These are phyloP conservation scores for Ustilago hordei DNA, from an alignment of 1,284 basidiomycete species.

Conservation along the genomic window DNA sequence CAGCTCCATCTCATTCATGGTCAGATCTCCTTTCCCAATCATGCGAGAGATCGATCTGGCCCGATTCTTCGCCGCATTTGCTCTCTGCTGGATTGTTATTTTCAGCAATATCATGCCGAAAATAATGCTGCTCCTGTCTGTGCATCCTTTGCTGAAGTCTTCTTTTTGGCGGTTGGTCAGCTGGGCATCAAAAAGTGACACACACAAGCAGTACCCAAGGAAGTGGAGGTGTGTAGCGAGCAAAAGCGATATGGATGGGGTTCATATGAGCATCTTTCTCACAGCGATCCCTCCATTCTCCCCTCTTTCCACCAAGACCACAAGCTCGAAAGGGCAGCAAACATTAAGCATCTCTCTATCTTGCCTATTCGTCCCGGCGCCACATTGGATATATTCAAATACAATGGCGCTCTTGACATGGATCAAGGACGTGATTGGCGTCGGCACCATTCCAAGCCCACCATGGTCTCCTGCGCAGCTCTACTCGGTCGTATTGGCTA, in stretches of 20 bases:
- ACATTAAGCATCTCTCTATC: neutral
- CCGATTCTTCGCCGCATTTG: too few species aligned
- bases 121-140: neutral
- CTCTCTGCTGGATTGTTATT: too few species aligned
- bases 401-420: slow-evolving; percentile 38
- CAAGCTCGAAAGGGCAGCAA: slow-evolving; percentile 2
- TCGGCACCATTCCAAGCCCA: slow-evolving; percentile 36
- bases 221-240: slow-evolving; percentile 3
- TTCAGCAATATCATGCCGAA: neutral
- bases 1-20: too few species aligned
- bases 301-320: neutral
- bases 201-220: neutral
- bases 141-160: neutral
- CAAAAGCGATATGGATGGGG: slow-evolving; percentile 8
- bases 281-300: neutral
- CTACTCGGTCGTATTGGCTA: slow-evolving; percentile 58
- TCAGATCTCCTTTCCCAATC: too few species aligned
- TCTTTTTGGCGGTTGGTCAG: slow-evolving; percentile 12
- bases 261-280: neutral
- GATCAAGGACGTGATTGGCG: slow-evolving; percentile 43
- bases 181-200: slow-evolving; percentile 7
- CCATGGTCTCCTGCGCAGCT: slow-evolving; percentile 53
- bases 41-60: too few species aligned
- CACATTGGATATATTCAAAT: neutral
- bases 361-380: neutral